A percentile compares a stretch with the other conserved stretches of the same genome.
phyloP scores from a whole-genome alignment of 768 basidiomycete genomes.

The Podaxis mareebaensis region DNA sequence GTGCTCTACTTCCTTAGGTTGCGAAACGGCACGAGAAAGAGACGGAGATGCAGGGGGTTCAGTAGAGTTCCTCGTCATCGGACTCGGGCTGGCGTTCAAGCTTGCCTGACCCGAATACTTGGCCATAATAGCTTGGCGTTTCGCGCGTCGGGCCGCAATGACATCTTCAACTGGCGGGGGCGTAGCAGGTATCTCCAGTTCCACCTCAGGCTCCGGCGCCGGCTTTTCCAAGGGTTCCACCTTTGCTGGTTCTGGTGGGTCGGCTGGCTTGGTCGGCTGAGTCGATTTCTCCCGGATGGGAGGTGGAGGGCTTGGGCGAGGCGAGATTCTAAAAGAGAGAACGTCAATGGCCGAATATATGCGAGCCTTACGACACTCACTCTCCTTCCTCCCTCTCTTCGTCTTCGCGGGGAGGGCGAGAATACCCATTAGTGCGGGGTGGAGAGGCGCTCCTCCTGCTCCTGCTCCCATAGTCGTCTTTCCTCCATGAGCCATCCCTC shows the following conservation, averaged over 20 bases:
- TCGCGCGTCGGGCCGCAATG: conserved; percentile 69
- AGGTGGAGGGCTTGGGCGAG: conserved; percentile 32
- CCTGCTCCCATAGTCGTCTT: conserved; percentile 23
- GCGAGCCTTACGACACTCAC: conserved; percentile 60
- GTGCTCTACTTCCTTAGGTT: conserved; percentile 22
- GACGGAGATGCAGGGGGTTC: conserved; percentile 51
- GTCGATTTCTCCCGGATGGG: background rate
- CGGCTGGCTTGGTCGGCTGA: conserved; percentile 4
- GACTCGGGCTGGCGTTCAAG: conserved; percentile 53
- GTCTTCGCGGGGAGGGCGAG: conserved; percentile 31
- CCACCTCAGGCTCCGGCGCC: conserved; percentile 12
- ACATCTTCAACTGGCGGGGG: conserved; percentile 53
- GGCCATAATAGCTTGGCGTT: conserved; percentile 76
- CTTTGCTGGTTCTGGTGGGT: conserved; percentile 18
- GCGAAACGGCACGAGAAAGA: conserved; percentile 49
- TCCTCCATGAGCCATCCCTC: conserved; percentile 1
- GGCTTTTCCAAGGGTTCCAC: conserved; percentile 12
- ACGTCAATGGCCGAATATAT: conserved; percentile 11
- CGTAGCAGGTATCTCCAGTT: conserved; percentile 23
- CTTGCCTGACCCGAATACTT: conserved; percentile 62
- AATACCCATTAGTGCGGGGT: conserved; percentile 22
- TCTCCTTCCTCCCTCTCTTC: conserved; percentile 90
- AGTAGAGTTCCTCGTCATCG: conserved; percentile 72
- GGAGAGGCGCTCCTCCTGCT: conserved; percentile 27
- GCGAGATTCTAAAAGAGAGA: conserved; percentile 58